Evolutionary conservation across 2,329 filamentous ascomycete species (phyloP), one percentile per base, ranked within the genome.

Genomic region (Ophiosphaerella narmari): DNA sequence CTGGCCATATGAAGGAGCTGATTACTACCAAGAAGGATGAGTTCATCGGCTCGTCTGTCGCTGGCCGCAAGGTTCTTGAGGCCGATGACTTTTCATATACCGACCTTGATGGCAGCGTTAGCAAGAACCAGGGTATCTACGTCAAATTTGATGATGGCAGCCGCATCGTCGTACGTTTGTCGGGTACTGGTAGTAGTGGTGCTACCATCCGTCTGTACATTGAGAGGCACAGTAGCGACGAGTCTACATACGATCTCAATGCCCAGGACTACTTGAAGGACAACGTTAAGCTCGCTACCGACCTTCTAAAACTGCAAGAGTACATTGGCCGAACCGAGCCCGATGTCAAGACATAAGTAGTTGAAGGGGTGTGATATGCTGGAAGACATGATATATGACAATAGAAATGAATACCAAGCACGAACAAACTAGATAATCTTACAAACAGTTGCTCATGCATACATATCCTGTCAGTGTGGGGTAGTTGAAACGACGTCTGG

Each of bases 61-160:
- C 83, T 59, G 90, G 89, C 58, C 89, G 89, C 73, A 96, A 91
- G 69, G 91, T 97, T 37, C 80, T 86, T 42, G 90, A 95, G 66
- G 93, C 92, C 6, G 94, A 92, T 60, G 92, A 99, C 82, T 99
- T 99, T 77, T 91, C 90, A 29, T 99, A 99, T 83, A 97, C 91
- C 7, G 94, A 99, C 71, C 86, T 99, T n/a, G 94, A 99, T 69
- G 94, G 93, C 55, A 96, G 91, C 60, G 90, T 97, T 46, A 89
- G 91, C 69, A 90, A 91, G 73, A 95, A 97, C 81, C 94, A 99
- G 80, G 94, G 94, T 60, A 86, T 99, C 63, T 99, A 90, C 72
- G 89, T 92, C 73, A 89, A 90, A 75, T 97, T 97, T 77, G 91
- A 91, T 47, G 92, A 95, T 51, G 93, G 93, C 56, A 96, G 90